phyloP scores from a whole-genome alignment of 1,284 basidiomycete species.

The Lentinula novae-zelandiae region DNA sequence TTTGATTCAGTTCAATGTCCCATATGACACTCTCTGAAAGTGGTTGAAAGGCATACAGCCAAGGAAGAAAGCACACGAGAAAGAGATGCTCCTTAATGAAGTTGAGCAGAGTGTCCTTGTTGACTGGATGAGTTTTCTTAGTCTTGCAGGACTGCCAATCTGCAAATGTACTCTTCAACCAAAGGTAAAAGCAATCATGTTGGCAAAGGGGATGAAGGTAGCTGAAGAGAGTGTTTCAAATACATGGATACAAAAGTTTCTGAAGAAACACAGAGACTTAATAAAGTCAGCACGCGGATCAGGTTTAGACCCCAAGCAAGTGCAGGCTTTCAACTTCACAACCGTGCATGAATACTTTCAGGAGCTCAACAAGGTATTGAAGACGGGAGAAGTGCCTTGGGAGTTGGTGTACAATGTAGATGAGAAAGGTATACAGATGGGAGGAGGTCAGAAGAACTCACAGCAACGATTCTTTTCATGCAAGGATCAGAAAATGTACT shows the following conservation, averaged over 20 bases:
- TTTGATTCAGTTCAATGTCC: neutral
- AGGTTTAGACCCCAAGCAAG: conserved; percentile 20
- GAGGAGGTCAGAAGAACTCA: conserved; percentile 4
- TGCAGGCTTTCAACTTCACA: conserved; percentile 6
- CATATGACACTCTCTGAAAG: neutral
- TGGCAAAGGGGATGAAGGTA: neutral
- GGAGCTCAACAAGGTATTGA: conserved; percentile 11
- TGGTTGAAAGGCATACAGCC: neutral
- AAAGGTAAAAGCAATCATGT: neutral
- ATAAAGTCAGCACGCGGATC: conserved; percentile 14
- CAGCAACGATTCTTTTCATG: conserved; percentile 4
- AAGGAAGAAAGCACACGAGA: neutral
- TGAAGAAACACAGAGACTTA: neutral
- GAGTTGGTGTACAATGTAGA: conserved; percentile 24
- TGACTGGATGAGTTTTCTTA: conserved; percentile 3
- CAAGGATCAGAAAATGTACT: conserved; percentile 14
- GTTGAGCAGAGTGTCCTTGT: conserved; percentile 4
- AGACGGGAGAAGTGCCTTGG: conserved; percentile 16
- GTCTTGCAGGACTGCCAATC: neutral
- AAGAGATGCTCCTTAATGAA: neutral
- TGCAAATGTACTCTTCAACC: neutral
- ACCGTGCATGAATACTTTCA: conserved; percentile 6
- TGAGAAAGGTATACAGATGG: conserved; percentile 17
- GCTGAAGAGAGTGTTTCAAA: neutral
- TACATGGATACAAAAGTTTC: neutral